Evolutionary conservation across 805 yeast genomes (phyloP).

Genomic region (Wickerhamomyces silvicola): DNA sequence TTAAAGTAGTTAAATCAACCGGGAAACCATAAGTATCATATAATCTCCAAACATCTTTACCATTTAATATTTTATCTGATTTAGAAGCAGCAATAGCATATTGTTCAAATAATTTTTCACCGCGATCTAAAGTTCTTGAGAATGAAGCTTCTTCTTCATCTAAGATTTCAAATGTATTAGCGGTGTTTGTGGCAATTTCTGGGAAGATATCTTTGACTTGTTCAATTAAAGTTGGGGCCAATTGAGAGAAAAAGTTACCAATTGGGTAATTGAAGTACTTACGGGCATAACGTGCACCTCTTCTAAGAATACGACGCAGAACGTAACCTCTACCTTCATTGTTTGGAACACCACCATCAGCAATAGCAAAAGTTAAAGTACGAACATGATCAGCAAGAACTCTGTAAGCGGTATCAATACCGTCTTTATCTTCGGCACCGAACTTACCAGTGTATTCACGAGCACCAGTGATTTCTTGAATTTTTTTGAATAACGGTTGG

Average conservation of each 20-base stretch:
- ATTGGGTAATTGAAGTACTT: constrained; percentile 94
- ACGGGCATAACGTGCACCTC: constrained; percentile 96
- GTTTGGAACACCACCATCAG: constrained; percentile 99
- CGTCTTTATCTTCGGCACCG: constrained; percentile 88
- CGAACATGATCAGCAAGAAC: constrained; percentile 98
- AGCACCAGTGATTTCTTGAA: constrained; percentile 89
- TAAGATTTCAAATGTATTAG: constrained; percentile 79
- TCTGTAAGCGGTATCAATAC: constrained; percentile 96
- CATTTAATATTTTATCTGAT: constrained; percentile 70
- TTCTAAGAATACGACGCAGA: constrained; percentile 90
- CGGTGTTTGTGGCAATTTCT: constrained; percentile 67
- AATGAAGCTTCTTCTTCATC: constrained; percentile 96
- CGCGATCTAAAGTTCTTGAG: constrained; percentile 93
- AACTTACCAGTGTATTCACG: constrained; percentile 89
- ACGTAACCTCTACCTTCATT: constrained; percentile 99
- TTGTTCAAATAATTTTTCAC: constrained; percentile 92
- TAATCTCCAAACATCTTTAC: constrained; percentile 96
- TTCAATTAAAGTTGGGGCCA: constrained; percentile 88
- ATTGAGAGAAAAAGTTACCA: constrained; percentile 86
- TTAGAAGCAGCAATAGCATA: constrained; percentile 80
- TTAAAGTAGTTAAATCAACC: constrained; percentile 91
- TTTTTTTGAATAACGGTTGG: constrained; percentile 76
- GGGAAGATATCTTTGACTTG: constrained; percentile 90
- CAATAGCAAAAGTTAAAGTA: constrained; percentile 90
- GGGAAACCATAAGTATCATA: constrained; percentile 99